These are phyloP conservation scores for Leucocoprinus sp. DNA, from an alignment of 768 basidiomycete species.

Conservation along the genomic window DNA sequence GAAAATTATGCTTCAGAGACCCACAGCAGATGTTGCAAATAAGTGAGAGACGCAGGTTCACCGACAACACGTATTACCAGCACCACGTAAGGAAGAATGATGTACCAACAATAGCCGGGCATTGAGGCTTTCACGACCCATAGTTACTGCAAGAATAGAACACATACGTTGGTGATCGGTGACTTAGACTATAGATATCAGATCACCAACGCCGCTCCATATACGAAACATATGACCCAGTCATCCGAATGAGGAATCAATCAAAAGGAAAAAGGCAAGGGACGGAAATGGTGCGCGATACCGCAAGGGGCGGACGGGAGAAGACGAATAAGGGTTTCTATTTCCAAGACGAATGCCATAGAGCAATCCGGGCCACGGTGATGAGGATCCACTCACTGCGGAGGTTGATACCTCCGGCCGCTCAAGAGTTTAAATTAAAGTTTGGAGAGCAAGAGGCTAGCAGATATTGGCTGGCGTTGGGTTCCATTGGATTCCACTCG, in stretches of 20 bases:
- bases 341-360: neutral
- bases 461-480: neutral
- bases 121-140: no score
- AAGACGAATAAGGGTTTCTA: neutral
- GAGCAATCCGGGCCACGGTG: constrained; percentile 1
- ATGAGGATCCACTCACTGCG: neutral
- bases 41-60: neutral
- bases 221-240: neutral
- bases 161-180: no score
- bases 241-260: neutral
- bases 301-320: constrained; percentile 1
- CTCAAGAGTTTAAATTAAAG: neutral
- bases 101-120: neutral
- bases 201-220: no score
- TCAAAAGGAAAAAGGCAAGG: constrained; percentile 1
- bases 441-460: neutral
- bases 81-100: neutral
- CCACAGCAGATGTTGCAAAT: neutral
- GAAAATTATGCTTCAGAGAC: neutral
- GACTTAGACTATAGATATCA: no score
- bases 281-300: constrained; percentile 5
- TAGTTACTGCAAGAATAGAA: no score
- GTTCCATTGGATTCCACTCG: constrained; percentile 1
- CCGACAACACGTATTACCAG: no score
- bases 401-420: neutral